Base-by-base conservation (phyloP, 805 yeast species). In the Starmerella davenportii region DNA sequence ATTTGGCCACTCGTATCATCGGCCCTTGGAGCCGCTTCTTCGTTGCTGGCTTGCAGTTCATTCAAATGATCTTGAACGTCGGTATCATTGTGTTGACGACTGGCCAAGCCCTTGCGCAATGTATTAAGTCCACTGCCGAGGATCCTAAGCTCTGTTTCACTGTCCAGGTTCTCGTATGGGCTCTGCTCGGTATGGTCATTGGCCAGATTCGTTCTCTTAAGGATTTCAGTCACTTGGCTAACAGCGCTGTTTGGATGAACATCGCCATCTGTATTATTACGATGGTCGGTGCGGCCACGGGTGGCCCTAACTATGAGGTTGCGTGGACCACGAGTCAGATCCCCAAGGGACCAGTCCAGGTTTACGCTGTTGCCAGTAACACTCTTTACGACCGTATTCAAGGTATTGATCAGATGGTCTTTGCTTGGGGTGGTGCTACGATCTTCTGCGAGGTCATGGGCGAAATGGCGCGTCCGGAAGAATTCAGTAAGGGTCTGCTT, bases 381-480 rank as follows among this genome's bases (percentile, higher is more conserved):
- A 18, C 8, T 14, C 34, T 47, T 16, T 24, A 17, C 9, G 34
- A 21, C 23, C 39, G 39, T 14, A 46, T 48, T 35, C 38, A 16
- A 19, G 51, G 51, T 35, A 41, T 62, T 42, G 58, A 64, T 52
- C 65, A 65, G 48, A 58, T 66, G 43, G 66, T 67, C 16, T 66
- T 61, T 49, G 62, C 69, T 3, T 66, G 64, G 56, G 71, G 70
- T 30, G 72, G 71, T 44, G 66, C 70, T n/a, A 58, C 66, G 43
- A 61, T 65, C 36, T 66, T 65, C 52, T 59, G 64, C 15, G 69
- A 66, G 46, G 58, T 66, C 37, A 55, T 67, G 54, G 63, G 70
- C 9, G 71, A 66, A 49, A 61, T 66, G 68, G 56, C 52, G 40
- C 56, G 64, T 36, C 71, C 71, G 7, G 53, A 53, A 58, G 70